Conservation (phyloP, 768 basidiomycete genomes). For the Pleurotus citrinopileatus region DNA sequence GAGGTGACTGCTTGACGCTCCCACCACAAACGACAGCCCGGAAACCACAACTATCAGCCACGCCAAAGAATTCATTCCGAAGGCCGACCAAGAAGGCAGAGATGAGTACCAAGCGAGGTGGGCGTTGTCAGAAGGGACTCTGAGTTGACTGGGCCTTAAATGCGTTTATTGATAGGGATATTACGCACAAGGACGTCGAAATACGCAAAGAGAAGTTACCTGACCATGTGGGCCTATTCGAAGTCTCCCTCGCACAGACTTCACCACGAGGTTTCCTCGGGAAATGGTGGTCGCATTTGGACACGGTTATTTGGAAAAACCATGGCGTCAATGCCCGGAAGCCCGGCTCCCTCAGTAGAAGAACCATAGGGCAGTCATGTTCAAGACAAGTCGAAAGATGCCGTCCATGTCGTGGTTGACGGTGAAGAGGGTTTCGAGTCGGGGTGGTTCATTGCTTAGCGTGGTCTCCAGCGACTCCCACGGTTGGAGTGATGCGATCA, state of each 20-base stretch:
- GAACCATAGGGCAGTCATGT: no score
- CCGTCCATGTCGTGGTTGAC: no score
- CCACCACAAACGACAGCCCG: neutral
- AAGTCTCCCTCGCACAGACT: constrained; percentile 8
- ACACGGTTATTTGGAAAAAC: constrained; percentile 1
- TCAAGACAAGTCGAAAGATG: no score
- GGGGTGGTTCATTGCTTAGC: no score
- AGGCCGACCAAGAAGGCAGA: neutral
- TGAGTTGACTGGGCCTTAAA: neutral
- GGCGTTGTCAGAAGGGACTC: neutral
- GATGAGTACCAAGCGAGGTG: neutral
- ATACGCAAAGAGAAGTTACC: neutral
- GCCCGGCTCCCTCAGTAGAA: no score
- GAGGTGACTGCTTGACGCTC: neutral
- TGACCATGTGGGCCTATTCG: neutral
- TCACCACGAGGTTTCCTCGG: constrained; percentile 5
- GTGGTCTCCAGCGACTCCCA: no score
- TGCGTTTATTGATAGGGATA: neutral
- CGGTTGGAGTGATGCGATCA: no score
- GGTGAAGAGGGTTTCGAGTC: no score
- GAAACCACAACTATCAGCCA: constrained; percentile 1
- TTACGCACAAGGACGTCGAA: constrained; percentile 5
- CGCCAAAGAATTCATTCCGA: constrained; percentile 6
- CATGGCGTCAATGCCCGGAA: no score
- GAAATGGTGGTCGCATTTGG: neutral